These are phyloP conservation scores for Botrytis paeoniae DNA, from an alignment of 2,329 filamentous ascomycete species.

Conservation along the genomic window DNA sequence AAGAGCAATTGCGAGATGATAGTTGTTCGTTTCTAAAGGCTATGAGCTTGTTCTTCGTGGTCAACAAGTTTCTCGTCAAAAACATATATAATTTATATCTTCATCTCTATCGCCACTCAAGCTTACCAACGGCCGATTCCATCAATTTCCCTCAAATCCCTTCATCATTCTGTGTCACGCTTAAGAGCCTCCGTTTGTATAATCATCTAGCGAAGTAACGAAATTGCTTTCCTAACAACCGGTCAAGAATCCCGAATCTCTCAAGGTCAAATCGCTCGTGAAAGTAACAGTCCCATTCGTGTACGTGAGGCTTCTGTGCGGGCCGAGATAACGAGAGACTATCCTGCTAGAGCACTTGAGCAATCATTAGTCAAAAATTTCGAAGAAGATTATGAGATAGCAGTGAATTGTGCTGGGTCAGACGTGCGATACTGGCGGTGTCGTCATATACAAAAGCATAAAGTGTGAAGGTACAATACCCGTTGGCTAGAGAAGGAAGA, in stretches of 20 bases:
- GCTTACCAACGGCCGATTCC: not conserved
- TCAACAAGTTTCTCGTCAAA: not conserved
- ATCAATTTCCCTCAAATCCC: not conserved
- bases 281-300: not conserved
- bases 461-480: conserved; percentile 2
- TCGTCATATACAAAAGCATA: not conserved
- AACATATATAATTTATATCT: not conserved
- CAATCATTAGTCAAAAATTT: not conserved
- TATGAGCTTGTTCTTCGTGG: not conserved
- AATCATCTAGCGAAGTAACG: not conserved
- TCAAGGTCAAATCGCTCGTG: not conserved
- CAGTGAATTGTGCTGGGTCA: not conserved
- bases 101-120: not conserved
- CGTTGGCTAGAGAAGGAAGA: not conserved
- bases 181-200: not conserved
- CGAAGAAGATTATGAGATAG: not conserved
- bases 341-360: not conserved
- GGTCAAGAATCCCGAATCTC: not conserved
- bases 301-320: not conserved
- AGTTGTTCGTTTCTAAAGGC: not conserved
- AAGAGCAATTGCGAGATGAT: not conserved
- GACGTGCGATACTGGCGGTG: not conserved
- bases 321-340: not conserved
- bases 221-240: not conserved
- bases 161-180: too few relatives aligned